Evolutionary conservation across 1,139 yeast genomes (phyloP), one percentile per base, ranked within the genome.

Genomic region (Suhomyces coccinellae): DNA sequence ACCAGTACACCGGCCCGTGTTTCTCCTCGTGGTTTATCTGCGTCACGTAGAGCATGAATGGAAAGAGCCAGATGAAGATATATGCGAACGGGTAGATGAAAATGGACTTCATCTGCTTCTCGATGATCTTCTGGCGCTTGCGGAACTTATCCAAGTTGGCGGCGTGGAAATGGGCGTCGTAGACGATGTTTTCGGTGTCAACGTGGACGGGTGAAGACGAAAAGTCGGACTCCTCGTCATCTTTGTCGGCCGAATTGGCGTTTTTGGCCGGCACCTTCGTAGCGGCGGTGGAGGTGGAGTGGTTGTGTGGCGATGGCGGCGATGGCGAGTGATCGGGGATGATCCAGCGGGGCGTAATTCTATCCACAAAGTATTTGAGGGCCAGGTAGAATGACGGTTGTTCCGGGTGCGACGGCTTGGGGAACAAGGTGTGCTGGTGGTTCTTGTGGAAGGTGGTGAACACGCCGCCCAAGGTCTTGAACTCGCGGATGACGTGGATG

Each of bases 1-100:
- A 64, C 87, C 95, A 86, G 51, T 75, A 77, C 8, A 82, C 72
- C 0, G 85, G 82, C 0, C 77, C 75, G 50, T 70, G 74, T 2
- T 52, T 51, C 40, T 69, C 57, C 52, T 81, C 85, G 54, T 79
- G 71, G 41, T 69, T 66, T 50, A 73, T 60, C 60, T 83, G 87
- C 7, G 87, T 73, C 40, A 82, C 71, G 57, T 85, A 87, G 33
- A 82, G 75, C n/a, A 85, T 77, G 50, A 88, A 79, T 0, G 97
- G 97, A 53, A 87, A 84, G 13, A 85, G 61, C 96, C 97, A 89
- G 40, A 89, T 66, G 34, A 87, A 71, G 45, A 87, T 73, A 62
- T 88, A 90, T 1, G 96, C 87, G 34, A 85, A 69, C 1, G 97
- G 97, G 61, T 90, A 90, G 34, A 90, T 75, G 62, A 90, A 88